Evolutionary conservation across 768 basidiomycete species (phyloP).

Genomic region (Leucocoprinus leucothites): DNA sequence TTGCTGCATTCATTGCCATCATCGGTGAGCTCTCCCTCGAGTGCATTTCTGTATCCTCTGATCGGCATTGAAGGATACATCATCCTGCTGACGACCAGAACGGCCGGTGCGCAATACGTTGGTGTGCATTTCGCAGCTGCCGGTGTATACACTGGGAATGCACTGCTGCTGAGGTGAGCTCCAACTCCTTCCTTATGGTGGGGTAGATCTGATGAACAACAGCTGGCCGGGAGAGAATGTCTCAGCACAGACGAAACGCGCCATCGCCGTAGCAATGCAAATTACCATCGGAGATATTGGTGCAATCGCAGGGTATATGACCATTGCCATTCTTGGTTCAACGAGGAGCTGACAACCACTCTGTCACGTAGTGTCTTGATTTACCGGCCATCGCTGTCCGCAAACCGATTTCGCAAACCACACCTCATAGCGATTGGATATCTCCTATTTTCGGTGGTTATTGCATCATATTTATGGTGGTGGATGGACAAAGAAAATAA

Average conservation of each 20-base stretch:
- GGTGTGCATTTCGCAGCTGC: conserved; percentile 54
- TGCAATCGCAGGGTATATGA: conserved; percentile 45
- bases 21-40: conserved; percentile 33
- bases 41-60: neutral
- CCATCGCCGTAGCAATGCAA: conserved; percentile 60
- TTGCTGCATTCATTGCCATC: conserved; percentile 44
- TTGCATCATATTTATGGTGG: conserved; percentile 41
- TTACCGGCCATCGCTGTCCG: conserved; percentile 47
- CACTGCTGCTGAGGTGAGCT: conserved; percentile 48
- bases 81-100: conserved; percentile 45
- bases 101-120: conserved; percentile 52
- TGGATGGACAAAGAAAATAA: conserved; percentile 51
- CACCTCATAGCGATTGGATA: conserved; percentile 63
- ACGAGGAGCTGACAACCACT: neutral
- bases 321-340: neutral
- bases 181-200: neutral
- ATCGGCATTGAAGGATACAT: conserved; percentile 43
- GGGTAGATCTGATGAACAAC: neutral
- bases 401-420: conserved; percentile 47
- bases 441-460: conserved; percentile 41
- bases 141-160: conserved; percentile 57
- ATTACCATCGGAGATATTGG: conserved; percentile 62
- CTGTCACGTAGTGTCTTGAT: conserved; percentile 35
- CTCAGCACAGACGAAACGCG: conserved; percentile 65
- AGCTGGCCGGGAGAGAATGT: conserved; percentile 60